These are phyloP conservation scores for Neopestalotiopsis sp. DNA, from an alignment of 2,329 filamentous ascomycete genomes.

Conservation along the genomic window DNA sequence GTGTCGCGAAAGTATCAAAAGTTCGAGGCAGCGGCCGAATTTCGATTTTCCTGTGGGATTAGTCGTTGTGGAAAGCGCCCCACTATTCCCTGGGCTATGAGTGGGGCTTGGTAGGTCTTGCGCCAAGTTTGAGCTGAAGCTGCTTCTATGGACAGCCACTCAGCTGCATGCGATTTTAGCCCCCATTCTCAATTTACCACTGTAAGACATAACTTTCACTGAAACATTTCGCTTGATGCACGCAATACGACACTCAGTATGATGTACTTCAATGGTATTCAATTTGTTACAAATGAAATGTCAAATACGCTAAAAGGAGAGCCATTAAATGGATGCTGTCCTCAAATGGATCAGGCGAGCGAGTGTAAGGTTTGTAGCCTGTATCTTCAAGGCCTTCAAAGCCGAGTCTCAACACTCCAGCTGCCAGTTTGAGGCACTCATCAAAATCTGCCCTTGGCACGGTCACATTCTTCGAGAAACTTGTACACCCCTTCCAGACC, in stretches of 20 bases:
- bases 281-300: not conserved
- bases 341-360: not conserved
- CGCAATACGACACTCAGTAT: not conserved
- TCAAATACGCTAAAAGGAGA: not conserved
- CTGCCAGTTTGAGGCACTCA: not conserved
- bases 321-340: not conserved
- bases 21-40: conserved; percentile 8
- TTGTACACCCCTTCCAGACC: conserved; percentile 62
- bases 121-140: not conserved
- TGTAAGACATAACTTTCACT: not conserved
- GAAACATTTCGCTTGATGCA: not conserved
- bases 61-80: not conserved
- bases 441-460: conserved; percentile 32
- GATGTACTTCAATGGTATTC: not conserved
- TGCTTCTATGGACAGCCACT: not conserved
- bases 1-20: conserved; percentile 9
- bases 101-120: not conserved
- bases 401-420: not conserved
- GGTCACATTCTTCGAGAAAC: conserved; percentile 64
- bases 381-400: not conserved
- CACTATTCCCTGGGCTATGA: not conserved
- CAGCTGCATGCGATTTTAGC: not conserved
- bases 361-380: not conserved
- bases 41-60: conserved; percentile 12
- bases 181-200: not conserved